Percentiles rank a stretch among this genome's conserved stretches.
Conservation (phyloP, 208 protist species). For the Trypanosoma cruzi region DNA sequence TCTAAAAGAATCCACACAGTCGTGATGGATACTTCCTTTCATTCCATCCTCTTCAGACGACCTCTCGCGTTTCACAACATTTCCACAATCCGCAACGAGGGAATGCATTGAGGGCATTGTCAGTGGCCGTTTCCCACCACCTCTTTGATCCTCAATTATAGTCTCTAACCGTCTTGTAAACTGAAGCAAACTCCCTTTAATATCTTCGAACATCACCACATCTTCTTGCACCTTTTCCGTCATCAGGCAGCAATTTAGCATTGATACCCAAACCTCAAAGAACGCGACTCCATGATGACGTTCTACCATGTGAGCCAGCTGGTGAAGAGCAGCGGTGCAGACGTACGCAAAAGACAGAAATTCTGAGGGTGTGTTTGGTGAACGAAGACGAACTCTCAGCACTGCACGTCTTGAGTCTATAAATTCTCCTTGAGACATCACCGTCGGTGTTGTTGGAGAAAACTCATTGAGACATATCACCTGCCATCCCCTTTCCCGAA, state of each 20-base stretch:
- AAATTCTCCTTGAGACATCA: slow-evolving; percentile 12
- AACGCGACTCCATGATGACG: slow-evolving; percentile 13
- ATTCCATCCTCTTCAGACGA: background rate
- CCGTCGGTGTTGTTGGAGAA: background rate
- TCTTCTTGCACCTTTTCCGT: too few relatives aligned
- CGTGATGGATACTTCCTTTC: background rate
- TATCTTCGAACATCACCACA: background rate
- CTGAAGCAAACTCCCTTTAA: slow-evolving; percentile 6
- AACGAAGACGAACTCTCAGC: slow-evolving; percentile 17
- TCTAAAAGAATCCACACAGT: background rate
- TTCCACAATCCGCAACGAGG: slow-evolving; percentile 21
- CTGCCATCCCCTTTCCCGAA: slow-evolving; percentile 19
- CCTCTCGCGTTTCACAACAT: slow-evolving; percentile 15
- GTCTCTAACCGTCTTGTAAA: slow-evolving; percentile 16
- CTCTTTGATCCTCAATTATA: background rate
- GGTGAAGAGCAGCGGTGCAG: slow-evolving; percentile 24
- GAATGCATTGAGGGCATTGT: background rate
- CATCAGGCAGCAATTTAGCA: slow-evolving; percentile 14
- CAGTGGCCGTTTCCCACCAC: background rate
- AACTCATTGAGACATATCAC: slow-evolving; percentile 19
- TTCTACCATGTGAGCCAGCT: slow-evolving; percentile 30
- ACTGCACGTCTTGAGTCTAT: background rate
- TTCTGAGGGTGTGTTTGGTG: slow-evolving; percentile 2
- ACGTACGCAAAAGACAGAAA: slow-evolving; percentile 18
- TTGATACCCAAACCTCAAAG: slow-evolving; percentile 19